Percentiles rank a stretch among this genome's conserved stretches.
Evolutionary conservation across 2,329 filamentous ascomycete species (phyloP).

Genomic region (Fusarium cyanostomum): DNA sequence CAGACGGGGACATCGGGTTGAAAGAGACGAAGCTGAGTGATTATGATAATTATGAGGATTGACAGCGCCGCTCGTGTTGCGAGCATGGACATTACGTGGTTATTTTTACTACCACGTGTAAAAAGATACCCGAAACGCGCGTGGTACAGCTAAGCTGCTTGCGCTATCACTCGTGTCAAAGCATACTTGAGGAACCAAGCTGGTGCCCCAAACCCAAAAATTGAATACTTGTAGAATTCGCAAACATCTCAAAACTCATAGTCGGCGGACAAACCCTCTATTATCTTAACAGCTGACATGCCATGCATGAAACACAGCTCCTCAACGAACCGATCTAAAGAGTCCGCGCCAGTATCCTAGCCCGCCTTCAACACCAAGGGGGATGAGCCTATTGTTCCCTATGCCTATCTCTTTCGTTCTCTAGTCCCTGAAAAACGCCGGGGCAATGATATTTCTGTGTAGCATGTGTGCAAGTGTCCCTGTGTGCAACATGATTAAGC

Average conservation of each 20-base stretch:
- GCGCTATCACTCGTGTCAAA: neutral
- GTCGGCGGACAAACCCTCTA: slow-evolving; percentile 24
- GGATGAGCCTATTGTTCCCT: slow-evolving; percentile 24
- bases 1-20: slow-evolving; percentile 16
- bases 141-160: slow-evolving; percentile 5
- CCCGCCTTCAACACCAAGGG: too few species aligned
- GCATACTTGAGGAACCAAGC: neutral
- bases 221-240: neutral
- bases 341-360: slow-evolving; percentile 14
- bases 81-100: slow-evolving; percentile 9
- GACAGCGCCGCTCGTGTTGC: slow-evolving; percentile 10
- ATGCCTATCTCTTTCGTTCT: slow-evolving; percentile 23
- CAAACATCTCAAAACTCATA: neutral
- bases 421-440: slow-evolving; percentile 46
- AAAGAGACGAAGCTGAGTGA: neutral
- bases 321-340: slow-evolving; percentile 33
- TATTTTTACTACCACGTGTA: neutral
- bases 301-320: slow-evolving; percentile 20
- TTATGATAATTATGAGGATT: neutral
- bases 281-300: slow-evolving; percentile 34
- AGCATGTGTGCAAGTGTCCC: slow-evolving; percentile 21
- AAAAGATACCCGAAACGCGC: slow-evolving; percentile 13
- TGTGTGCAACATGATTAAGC: slow-evolving; percentile 21
- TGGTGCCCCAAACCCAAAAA: neutral
- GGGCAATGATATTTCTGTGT: slow-evolving; percentile 41